Percentiles rank a stretch among this genome's conserved stretches.
Conservation (phyloP, 1,139 yeast species). For the Lodderomyces elongisporus region DNA sequence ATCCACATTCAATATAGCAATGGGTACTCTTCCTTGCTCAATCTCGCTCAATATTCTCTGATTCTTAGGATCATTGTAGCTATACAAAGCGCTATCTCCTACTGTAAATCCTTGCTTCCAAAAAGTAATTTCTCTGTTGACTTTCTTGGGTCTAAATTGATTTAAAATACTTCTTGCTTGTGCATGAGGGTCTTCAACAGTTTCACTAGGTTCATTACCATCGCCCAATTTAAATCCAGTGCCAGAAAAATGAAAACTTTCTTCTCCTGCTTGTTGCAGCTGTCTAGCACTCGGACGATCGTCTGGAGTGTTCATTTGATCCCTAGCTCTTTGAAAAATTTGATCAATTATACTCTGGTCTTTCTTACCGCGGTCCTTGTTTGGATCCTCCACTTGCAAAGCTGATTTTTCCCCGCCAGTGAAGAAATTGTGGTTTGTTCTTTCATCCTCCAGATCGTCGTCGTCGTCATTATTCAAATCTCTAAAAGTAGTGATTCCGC, state of each 20-base stretch:
- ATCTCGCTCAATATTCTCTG: slow-evolving; percentile 71
- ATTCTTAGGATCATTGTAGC: slow-evolving; percentile 90
- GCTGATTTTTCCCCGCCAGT: slow-evolving; percentile 97
- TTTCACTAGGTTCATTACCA: slow-evolving; percentile 45
- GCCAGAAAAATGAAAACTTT: slow-evolving; percentile 45
- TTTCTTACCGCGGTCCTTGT: slow-evolving; percentile 36
- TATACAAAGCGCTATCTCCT: slow-evolving; percentile 78
- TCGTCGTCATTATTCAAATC: slow-evolving; percentile 44
- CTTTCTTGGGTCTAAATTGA: slow-evolving; percentile 40
- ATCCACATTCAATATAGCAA: slow-evolving; percentile 72
- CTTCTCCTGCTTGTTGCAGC: slow-evolving; percentile 9
- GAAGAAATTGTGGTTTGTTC: slow-evolving; percentile 69
- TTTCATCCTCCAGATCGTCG: slow-evolving; percentile 57
- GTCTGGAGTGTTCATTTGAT: slow-evolving; percentile 38
- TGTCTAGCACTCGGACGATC: slow-evolving; percentile 38
- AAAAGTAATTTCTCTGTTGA: slow-evolving; percentile 74
- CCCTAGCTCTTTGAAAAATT: slow-evolving; percentile 43
- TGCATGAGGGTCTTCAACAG: slow-evolving; percentile 27
- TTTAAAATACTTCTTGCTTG: slow-evolving; percentile 6
- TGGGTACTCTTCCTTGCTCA: slow-evolving; percentile 91
- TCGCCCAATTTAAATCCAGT: slow-evolving; percentile 79
- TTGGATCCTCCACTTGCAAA: slow-evolving; percentile 89
- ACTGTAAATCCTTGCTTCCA: slow-evolving; percentile 97
- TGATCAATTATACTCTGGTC: slow-evolving; percentile 43
- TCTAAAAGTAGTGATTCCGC: slow-evolving; percentile 40